Evolutionary conservation across 2,329 filamentous ascomycete species (phyloP).

Genomic region (Diatrype stigma): DNA sequence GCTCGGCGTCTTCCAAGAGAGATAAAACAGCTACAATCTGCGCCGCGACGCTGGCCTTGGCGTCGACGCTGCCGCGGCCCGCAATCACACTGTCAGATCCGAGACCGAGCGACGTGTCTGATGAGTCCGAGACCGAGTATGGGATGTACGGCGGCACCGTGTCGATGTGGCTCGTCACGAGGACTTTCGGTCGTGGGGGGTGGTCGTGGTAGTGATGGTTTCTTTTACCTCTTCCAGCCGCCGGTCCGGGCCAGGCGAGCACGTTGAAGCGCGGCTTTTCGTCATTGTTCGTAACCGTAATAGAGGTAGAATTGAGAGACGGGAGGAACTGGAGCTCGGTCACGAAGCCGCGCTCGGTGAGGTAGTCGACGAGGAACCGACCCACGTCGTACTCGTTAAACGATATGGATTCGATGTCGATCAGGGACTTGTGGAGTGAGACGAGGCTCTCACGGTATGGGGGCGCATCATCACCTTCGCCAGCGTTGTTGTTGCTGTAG

Average conservation of each 20-base stretch:
- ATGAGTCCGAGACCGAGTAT: conserved; percentile 51
- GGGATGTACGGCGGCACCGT: conserved; percentile 69
- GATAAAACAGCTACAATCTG: conserved; percentile 66
- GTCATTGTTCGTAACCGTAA: neutral
- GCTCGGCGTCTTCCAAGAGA: conserved; percentile 35
- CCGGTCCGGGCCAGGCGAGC: conserved; percentile 64
- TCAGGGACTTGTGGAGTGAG: conserved; percentile 69
- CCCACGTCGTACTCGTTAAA: conserved; percentile 66
- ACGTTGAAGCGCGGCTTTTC: conserved; percentile 63
- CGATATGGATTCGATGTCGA: conserved; percentile 68
- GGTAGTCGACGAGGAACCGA: conserved; percentile 62
- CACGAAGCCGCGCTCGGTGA: conserved; percentile 45
- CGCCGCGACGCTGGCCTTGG: conserved; percentile 66
- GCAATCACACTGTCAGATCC: conserved; percentile 57
- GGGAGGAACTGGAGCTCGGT: conserved; percentile 40
- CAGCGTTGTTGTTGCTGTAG: conserved; percentile 2
- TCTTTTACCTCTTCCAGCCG: too few relatives aligned
- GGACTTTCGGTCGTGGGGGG: conserved; percentile 48
- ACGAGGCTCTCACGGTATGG: conserved; percentile 54
- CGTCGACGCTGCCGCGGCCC: conserved; percentile 72
- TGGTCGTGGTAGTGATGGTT: too few relatives aligned
- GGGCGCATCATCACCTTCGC: conserved; percentile 13
- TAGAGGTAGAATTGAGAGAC: conserved; percentile 25
- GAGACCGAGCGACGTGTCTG: conserved; percentile 34
- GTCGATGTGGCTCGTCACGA: conserved; percentile 82